Base-by-base conservation (phyloP, 2,329 filamentous ascomycete species). In the Neobulgaria alba region DNA sequence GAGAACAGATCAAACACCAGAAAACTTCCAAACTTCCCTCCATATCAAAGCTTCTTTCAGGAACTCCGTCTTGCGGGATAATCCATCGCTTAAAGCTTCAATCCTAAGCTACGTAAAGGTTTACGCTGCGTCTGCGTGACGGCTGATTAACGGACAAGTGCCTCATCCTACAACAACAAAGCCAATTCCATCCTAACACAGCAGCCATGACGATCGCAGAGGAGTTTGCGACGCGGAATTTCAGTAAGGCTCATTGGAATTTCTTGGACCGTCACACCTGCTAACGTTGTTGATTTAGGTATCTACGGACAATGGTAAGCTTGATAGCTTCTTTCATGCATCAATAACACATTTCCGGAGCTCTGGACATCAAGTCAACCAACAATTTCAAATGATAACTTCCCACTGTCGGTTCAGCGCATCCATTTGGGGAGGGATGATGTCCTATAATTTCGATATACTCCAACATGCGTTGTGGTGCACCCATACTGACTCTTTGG, bases 281-380 rank as follows among this genome's bases (percentile, higher is more conserved):
- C 54, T 59, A 54, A 59, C 39, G 5, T 3, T 34, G 20, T 18
- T 18, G 16, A 26, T 36, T 21, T 53, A 84, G 79, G 79, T 65
- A 84, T 84, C 64, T 84, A 84, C 57, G 79, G 76, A 63, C 79
- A 84, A 80, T 84, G 79, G 79, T 84, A 71, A 72, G 76, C 60
- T n/a, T n/a, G n/a, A 46, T 33, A 17, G 29, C 12, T 7, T 7
- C 16, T 20, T 20, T n/a, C 5, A 26, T 26, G 12, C 7, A 26
- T 7, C 23, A 26, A n/a, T n/a, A n/a, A n/a, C n/a, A n/a, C n/a
- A n/a, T n/a, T n/a, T n/a, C n/a, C n/a, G n/a, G n/a, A n/a, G n/a
- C n/a, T n/a, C n/a, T n/a, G n/a, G n/a, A n/a, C n/a, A n/a, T n/a
- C n/a, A n/a, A n/a, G n/a, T n/a, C n/a, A n/a, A n/a, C n/a, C n/a